Base-by-base conservation (phyloP, 306 rosid genomes). In the Sindora glabra region DNA sequence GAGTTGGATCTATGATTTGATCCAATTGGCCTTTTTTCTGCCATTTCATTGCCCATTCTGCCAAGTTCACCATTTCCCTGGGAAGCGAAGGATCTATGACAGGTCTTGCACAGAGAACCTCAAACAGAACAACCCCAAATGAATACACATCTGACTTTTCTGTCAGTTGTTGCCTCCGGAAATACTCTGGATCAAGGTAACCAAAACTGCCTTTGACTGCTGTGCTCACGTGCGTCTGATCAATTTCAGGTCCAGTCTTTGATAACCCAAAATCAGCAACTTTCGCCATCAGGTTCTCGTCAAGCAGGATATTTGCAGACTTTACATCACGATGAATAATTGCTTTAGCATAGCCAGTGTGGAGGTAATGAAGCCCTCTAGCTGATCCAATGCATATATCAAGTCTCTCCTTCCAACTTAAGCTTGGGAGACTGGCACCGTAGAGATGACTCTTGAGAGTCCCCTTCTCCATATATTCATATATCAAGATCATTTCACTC, bases 21-120 rank as follows among this genome's bases (percentile, higher is more conserved):
- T 80, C 90, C 76, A 86, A 44, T 52, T 84, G 95, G 72, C 97
- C 94, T 44, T 40, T 86, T 61, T 79, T 84, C 75, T 86, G 94
- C 87, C 87, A 90, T 61, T 90, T 84, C 94, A 90, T 86, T 10
- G 89, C 88, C 97, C 97, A 86, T 77, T 90, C 94, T 11, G 95
- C 97, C 52, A 90, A 75, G 77, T 86, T 86, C 37, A 90, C 97
- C 90, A 74, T 82, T 70, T 86, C 97, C 64, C 94, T 78, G 0
- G 86, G 81, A 68, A 84, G 97, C 11, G 95, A 74, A 22, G 97
- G 97, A 59, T 90, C 95, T 40, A 87, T 86, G 19, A 87, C 90
- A 27, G 97, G 94, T 36, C 95, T 84, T 37, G 95, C 97, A 36
- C 95, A 90, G 9, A 90, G 77, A 25, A 82, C 94, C 64, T 90